Conservation (phyloP, 495 filamentous ascomycete genomes). For the Penicillium ochrochloron region DNA sequence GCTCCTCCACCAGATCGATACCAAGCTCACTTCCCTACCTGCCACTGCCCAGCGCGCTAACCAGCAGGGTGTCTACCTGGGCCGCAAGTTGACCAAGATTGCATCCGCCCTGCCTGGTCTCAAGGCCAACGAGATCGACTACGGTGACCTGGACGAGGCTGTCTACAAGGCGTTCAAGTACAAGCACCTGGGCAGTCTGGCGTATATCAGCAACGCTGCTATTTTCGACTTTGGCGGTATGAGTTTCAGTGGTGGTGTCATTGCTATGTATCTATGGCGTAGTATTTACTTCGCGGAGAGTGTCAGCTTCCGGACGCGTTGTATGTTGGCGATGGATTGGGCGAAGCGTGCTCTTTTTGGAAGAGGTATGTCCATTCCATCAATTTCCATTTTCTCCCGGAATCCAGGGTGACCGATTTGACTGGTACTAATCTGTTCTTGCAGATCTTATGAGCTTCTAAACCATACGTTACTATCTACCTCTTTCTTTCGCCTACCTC, state of each 20-base stretch:
- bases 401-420: not conserved
- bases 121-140: constrained; percentile 73
- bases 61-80: constrained; percentile 95
- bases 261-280: constrained; percentile 96
- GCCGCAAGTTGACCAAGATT: constrained; percentile 91
- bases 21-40: constrained; percentile 82
- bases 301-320: constrained; percentile 87
- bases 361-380: constrained; percentile 68
- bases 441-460: constrained; percentile 72
- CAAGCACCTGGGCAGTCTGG: constrained; percentile 85
- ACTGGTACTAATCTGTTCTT: constrained; percentile 7
- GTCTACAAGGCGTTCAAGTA: constrained; percentile 98
- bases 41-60: constrained; percentile 96
- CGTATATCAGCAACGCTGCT: constrained; percentile 95
- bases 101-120: constrained; percentile 79
- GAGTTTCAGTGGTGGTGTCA: constrained; percentile 79
- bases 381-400: not conserved
- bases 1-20: constrained; percentile 87
- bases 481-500: not conserved
- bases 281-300: constrained; percentile 98
- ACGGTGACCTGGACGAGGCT: constrained; percentile 91
- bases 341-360: constrained; percentile 93
- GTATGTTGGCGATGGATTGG: constrained; percentile 98
- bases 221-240: constrained; percentile 88
- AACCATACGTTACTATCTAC: constrained; percentile 13